Percentiles rank a stretch among this genome's conserved stretches.
Conservation (phyloP, 2,329 filamentous ascomycete species). For the Colletotrichum theobromicola region DNA sequence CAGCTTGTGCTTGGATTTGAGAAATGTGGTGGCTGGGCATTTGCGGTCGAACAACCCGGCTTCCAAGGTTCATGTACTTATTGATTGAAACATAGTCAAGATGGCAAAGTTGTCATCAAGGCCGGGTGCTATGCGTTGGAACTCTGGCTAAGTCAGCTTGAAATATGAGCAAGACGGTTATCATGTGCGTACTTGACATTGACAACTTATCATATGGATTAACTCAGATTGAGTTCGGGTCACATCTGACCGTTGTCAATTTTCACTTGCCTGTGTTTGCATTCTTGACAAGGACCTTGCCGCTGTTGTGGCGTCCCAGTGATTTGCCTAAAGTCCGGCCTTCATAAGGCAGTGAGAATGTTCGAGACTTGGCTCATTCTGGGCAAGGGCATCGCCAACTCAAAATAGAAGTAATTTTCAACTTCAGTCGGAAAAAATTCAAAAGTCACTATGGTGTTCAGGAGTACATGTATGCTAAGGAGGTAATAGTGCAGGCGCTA, state of each 20-base stretch:
- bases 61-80: neutral
- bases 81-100: neutral
- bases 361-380: neutral
- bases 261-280: neutral
- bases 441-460: too few species aligned
- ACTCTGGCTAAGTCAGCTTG: neutral
- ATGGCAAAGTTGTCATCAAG: neutral
- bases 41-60: neutral
- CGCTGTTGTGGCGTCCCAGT: neutral
- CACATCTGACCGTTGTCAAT: neutral
- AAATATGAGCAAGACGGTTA: neutral
- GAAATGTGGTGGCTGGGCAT: neutral
- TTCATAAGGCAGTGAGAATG: neutral
- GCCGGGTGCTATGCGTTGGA: neutral
- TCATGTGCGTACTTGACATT: neutral
- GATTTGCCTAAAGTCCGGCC: neutral
- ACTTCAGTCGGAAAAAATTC: too few species aligned
- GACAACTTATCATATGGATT: neutral
- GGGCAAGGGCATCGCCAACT: neutral
- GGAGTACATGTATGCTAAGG: too few species aligned
- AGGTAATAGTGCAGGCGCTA: too few species aligned
- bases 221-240: neutral
- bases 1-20: neutral
- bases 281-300: neutral
- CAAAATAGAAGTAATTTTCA: neutral